Base-by-base conservation (phyloP, 139 green algal species). In the Spirogloea muscicola region DNA sequence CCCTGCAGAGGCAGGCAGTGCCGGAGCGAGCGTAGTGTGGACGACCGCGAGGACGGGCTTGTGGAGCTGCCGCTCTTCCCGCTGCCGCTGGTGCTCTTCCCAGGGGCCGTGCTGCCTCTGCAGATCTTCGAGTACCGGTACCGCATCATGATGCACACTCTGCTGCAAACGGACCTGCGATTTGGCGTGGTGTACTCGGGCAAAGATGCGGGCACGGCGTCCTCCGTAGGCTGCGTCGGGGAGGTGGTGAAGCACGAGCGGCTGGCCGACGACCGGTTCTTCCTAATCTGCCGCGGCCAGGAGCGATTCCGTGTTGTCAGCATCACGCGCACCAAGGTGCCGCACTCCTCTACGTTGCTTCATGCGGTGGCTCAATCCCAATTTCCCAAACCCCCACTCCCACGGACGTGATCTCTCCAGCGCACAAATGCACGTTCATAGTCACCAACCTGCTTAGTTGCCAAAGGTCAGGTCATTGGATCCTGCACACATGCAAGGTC, bases 41-140 rank as follows among this genome's bases (percentile, higher is more conserved):
- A n/a, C n/a, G n/a, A n/a, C n/a, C 67, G 49, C 0, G 60, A 60
- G 25, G 60, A 76, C 2, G 70, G 61, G 16, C 41, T 79, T 33
- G 70, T 79, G 34, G 70, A 79, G 49, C 41, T 79, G 5, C 70
- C 70, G 10, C 25, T 79, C 2, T 79, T 79, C n/a, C 70, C 70
- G 16, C 43, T 79, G n/a, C 70, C 70, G 18, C 62, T 79, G 3
- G 70, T 79, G n/a, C 70, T 84, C 34, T 83, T 84, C 48, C 75
- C 75, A 25, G 76, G 60, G 4, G 71, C 76, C 2, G 60, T 79
- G 25, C 74, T 84, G 10, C 77, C 78, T 3, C 66, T 84, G 1
- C 78, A 84, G 58, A 84, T 84, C 27, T 84, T 84, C 49, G 78
- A 84, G 64, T 84, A 70, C 57, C 61, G 78, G 36, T 84, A 86